These are phyloP conservation scores for Fusarium sambucinum DNA, from an alignment of 2,329 filamentous ascomycete genomes.

Conservation along the genomic window DNA sequence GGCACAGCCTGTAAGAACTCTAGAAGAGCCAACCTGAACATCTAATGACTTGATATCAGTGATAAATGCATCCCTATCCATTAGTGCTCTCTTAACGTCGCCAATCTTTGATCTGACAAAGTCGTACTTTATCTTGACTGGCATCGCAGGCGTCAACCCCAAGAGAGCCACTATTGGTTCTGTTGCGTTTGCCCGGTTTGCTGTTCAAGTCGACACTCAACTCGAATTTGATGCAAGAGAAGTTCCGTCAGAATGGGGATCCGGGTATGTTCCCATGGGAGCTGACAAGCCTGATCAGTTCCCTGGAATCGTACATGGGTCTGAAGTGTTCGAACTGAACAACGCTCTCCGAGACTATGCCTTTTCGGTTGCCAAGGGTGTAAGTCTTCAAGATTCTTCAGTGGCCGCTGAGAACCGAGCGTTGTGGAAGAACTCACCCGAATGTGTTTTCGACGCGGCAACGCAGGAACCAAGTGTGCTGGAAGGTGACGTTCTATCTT, in stretches of 20 bases:
- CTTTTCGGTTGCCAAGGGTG: conserved; percentile 8
- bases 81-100: conserved; percentile 30
- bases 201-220: conserved; percentile 35
- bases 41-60: neutral
- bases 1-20: conserved; percentile 23
- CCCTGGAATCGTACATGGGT: conserved; percentile 32
- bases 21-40: accelerated
- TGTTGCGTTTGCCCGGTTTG: conserved; percentile 40
- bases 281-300: conserved; percentile 27
- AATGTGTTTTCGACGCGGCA: conserved; percentile 8
- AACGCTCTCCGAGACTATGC: conserved; percentile 29
- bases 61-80: conserved; percentile 33
- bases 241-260: conserved; percentile 33
- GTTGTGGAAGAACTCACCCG: conserved; percentile 15
- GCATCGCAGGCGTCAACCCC: conserved; percentile 39
- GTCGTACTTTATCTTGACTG: conserved; percentile 40
- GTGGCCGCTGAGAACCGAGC: conserved; percentile 19
- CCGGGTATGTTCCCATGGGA: conserved; percentile 37
- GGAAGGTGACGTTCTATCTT: conserved; percentile 39
- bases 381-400: conserved; percentile 9
- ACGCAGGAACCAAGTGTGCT: conserved; percentile 19
- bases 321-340: conserved; percentile 40
- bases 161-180: conserved; percentile 39
- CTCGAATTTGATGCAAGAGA: conserved; percentile 39
- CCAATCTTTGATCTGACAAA: conserved; percentile 31